Evolutionary conservation across 208 protist genomes (phyloP).

Genomic region (Phytomonas sp.): DNA sequence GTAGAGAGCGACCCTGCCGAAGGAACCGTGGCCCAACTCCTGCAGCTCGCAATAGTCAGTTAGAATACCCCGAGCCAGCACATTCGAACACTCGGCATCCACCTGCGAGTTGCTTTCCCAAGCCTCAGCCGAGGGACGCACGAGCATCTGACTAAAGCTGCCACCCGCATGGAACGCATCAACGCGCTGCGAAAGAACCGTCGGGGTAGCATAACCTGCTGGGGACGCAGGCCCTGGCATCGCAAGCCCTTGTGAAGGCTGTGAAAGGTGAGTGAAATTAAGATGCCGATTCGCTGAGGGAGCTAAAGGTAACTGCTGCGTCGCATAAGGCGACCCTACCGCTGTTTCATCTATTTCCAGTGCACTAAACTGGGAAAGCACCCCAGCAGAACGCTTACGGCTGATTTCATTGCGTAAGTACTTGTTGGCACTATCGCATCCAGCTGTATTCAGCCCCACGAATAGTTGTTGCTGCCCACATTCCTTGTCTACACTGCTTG

Average conservation of each 20-base stretch:
- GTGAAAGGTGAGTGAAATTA: slow-evolving; percentile 15
- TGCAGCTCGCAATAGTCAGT: slow-evolving; percentile 75
- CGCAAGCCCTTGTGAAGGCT: slow-evolving; percentile 9
- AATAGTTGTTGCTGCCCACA: neutral
- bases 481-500: neutral
- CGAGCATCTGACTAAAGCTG: slow-evolving; percentile 23
- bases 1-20: slow-evolving; percentile 70
- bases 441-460: slow-evolving; percentile 3
- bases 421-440: slow-evolving; percentile 7
- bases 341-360: slow-evolving; percentile 53
- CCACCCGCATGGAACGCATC: slow-evolving; percentile 11
- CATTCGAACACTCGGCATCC: slow-evolving; percentile 69
- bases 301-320: neutral
- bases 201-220: slow-evolving; percentile 23
- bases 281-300: neutral
- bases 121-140: slow-evolving; percentile 33
- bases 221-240: slow-evolving; percentile 15
- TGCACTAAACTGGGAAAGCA: slow-evolving; percentile 63
- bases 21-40: slow-evolving; percentile 68
- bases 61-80: slow-evolving; percentile 58
- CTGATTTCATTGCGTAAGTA: slow-evolving; percentile 26
- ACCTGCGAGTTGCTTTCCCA: slow-evolving; percentile 66
- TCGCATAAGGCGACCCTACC: slow-evolving; percentile 6
- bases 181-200: slow-evolving; percentile 23
- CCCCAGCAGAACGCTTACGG: slow-evolving; percentile 51